These are phyloP conservation scores for Letharia columbiana DNA, from an alignment of 495 filamentous ascomycete genomes.

Conservation along the genomic window DNA sequence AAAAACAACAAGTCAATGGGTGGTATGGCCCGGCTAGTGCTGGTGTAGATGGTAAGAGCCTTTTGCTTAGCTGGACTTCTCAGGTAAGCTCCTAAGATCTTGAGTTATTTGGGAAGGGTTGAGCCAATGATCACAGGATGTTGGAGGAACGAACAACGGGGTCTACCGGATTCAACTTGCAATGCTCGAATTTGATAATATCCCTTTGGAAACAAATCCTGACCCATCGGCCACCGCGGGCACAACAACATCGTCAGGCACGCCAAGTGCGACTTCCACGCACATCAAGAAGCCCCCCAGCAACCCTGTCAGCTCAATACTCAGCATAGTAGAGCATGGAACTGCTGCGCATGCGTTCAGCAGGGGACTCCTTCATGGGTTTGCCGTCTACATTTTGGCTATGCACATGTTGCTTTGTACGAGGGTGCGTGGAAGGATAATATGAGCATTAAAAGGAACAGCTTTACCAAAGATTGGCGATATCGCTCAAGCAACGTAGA, in stretches of 20 bases:
- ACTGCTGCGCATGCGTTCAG: background rate
- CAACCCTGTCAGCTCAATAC: background rate
- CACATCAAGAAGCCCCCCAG: background rate
- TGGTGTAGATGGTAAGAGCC: constrained; percentile 22
- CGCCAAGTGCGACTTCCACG: background rate
- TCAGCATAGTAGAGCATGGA: constrained; percentile 1
- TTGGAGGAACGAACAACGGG: constrained; percentile 17
- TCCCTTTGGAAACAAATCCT: constrained; percentile 1
- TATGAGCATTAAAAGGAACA: background rate
- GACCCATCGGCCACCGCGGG: background rate
- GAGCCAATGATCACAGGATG: constrained; percentile 12
- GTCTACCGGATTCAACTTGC: constrained; percentile 22
- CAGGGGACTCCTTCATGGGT: background rate
- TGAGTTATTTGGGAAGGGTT: background rate
- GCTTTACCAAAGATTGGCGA: background rate
- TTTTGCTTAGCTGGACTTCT: constrained; percentile 27
- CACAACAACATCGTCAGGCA: background rate
- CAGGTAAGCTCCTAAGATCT: constrained; percentile 17
- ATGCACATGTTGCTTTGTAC: background rate
- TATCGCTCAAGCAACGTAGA: background rate
- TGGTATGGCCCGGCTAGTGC: constrained; percentile 24
- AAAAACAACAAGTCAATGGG: constrained; percentile 14
- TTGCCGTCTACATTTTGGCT: background rate
- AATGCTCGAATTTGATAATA: constrained; percentile 19
- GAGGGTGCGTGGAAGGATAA: background rate